Evolutionary conservation across 345 rosid species (phyloP).

Genomic region (Geranium rotundifolium): DNA sequence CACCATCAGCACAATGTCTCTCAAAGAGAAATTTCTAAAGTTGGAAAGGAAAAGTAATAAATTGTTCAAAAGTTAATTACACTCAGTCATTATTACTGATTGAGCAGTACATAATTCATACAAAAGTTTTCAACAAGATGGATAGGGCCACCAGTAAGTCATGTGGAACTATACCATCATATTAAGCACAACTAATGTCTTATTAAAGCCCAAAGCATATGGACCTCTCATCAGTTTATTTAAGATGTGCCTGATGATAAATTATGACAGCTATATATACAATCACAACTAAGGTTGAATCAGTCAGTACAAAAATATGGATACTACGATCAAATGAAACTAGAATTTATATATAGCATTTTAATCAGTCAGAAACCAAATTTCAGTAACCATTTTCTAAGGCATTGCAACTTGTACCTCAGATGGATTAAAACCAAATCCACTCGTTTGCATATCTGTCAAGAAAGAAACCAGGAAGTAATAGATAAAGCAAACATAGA

Average conservation of each 20-base stretch:
- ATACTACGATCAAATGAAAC: background rate
- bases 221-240: background rate
- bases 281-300: background rate
- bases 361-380: background rate
- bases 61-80: slow-evolving; percentile 1
- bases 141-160: background rate
- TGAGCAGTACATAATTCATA: background rate
- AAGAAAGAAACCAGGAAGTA: slow-evolving; percentile 10
- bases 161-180: too few species aligned
- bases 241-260: background rate
- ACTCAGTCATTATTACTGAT: background rate
- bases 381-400: background rate
- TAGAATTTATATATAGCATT: background rate
- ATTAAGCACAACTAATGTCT: too few species aligned
- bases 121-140: background rate
- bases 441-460: slow-evolving; percentile 99
- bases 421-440: slow-evolving; percentile 82
- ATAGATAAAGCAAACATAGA: slow-evolving; percentile 1
- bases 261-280: background rate
- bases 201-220: background rate
- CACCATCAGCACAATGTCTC: background rate
- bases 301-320: background rate
- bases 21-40: slow-evolving; percentile 3
- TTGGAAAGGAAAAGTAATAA: background rate
- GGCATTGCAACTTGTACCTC: slow-evolving; percentile 37